phyloP scores from a whole-genome alignment of 495 filamentous ascomycete species.

The Tuber melanosporum region DNA sequence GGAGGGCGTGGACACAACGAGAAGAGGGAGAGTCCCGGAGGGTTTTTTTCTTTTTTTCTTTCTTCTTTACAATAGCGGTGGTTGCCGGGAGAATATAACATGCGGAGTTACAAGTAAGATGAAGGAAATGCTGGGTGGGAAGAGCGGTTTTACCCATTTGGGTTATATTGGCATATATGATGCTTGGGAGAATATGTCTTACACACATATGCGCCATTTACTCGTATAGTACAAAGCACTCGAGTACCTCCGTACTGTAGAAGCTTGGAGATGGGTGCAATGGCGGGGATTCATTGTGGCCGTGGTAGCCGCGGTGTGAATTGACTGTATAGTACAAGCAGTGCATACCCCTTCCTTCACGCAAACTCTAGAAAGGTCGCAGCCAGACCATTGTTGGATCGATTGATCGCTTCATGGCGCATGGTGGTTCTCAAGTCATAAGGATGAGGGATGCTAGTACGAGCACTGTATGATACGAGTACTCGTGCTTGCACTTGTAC shows the following conservation, averaged over 20 bases:
- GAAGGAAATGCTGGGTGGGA: neutral
- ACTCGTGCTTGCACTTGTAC: too few relatives aligned
- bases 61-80: neutral
- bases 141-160: neutral
- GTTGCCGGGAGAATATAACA: neutral
- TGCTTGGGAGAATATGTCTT: neutral
- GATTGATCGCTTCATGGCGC: neutral
- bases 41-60: neutral
- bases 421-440: neutral
- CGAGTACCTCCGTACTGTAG: too few relatives aligned
- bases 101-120: neutral
- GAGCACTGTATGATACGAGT: too few relatives aligned
- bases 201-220: neutral
- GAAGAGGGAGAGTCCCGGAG: neutral
- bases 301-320: neutral
- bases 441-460: neutral
- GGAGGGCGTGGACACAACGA: neutral
- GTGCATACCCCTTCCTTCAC: neutral
- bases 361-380: neutral
- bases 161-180: neutral
- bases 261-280: neutral
- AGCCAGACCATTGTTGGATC: neutral
- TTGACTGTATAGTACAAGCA: neutral
- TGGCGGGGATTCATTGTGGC: neutral
- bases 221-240: neutral